phyloP scores from a whole-genome alignment of 2,329 filamentous ascomycete species.

The Apiospora aurea region DNA sequence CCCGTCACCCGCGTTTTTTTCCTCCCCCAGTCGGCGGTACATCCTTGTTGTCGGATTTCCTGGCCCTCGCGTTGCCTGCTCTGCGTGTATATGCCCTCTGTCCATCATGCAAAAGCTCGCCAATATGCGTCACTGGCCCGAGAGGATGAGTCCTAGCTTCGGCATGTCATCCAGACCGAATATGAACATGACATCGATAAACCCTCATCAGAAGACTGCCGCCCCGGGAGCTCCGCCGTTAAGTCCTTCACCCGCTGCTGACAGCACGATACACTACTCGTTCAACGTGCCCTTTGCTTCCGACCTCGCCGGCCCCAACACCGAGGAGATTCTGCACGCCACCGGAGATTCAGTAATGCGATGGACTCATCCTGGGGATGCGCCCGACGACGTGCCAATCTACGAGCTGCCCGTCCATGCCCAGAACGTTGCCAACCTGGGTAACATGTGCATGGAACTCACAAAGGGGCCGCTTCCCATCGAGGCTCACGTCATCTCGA shows the following conservation, averaged over 20 bases:
- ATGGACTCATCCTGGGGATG: slow-evolving; percentile 92
- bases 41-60: slow-evolving; percentile 28
- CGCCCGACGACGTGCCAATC: slow-evolving; percentile 82
- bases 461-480: slow-evolving; percentile 74
- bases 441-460: slow-evolving; percentile 82
- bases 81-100: slow-evolving; percentile 9
- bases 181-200: slow-evolving; percentile 62
- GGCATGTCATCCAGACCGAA: slow-evolving; percentile 65
- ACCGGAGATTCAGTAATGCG: slow-evolving; percentile 85
- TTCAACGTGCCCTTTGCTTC: slow-evolving; percentile 98
- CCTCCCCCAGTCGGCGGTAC: slow-evolving; percentile 15
- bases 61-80: slow-evolving; percentile 19
- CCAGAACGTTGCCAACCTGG: slow-evolving; percentile 82
- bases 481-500: slow-evolving; percentile 84
- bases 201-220: slow-evolving; percentile 64
- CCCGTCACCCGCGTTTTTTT: slow-evolving; percentile 29
- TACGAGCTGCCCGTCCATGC: slow-evolving; percentile 92
- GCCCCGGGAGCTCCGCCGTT: slow-evolving; percentile 60
- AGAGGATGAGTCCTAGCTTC: slow-evolving; percentile 73
- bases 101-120: slow-evolving; percentile 73
- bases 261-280: slow-evolving; percentile 85
- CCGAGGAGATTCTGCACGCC: slow-evolving; percentile 93
- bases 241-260: slow-evolving; percentile 73
- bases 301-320: slow-evolving; percentile 89
- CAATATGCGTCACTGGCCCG: slow-evolving; percentile 76